A percentile compares a stretch with the other conserved stretches of the same genome.
Conservation (phyloP, 192 early-diverging fungal species). For the Dispira parvispora region DNA sequence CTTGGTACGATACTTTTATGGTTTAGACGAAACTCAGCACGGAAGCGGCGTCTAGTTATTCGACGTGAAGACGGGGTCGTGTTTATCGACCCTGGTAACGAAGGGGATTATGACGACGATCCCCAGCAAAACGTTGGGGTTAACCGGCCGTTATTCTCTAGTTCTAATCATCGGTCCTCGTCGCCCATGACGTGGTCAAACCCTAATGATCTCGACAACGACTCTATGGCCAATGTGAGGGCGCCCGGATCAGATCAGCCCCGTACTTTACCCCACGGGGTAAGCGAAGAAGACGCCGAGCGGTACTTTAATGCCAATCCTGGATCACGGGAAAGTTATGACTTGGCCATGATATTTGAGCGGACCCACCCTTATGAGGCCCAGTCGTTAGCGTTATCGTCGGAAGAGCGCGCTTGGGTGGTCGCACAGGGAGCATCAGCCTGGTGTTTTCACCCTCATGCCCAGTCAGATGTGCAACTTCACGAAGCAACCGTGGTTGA, state of each 20-base stretch:
- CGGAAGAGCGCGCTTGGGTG: conserved; percentile 11
- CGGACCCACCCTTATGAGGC: conserved; percentile 9
- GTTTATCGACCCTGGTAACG: conserved; percentile 7
- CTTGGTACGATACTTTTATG: conserved; percentile 3
- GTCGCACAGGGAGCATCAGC: conserved; percentile 8
- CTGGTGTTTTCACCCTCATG: conserved; percentile 8
- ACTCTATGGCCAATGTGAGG: not conserved
- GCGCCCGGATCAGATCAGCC: not conserved
- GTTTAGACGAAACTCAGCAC: not conserved
- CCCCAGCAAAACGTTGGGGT: too few species aligned
- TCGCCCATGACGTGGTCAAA: too few species aligned
- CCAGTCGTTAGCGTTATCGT: not conserved
- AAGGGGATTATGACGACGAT: conserved; percentile 11
- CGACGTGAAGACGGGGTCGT: conserved; percentile 9
- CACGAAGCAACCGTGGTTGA: conserved; percentile 8
- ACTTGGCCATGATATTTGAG: conserved; percentile 11
- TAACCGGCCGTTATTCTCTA: conserved; percentile 3
- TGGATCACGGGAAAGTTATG: conserved; percentile 9
- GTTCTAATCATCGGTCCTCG: not conserved
- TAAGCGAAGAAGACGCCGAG: conserved; percentile 11
- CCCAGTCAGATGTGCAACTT: not conserved
- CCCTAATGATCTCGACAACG: not conserved
- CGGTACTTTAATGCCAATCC: not conserved
- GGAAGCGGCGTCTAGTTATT: not conserved
- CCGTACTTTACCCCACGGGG: conserved; percentile 7